Base-by-base conservation (phyloP, 176 grass and related monocot species). In the Carex parvula region DNA sequence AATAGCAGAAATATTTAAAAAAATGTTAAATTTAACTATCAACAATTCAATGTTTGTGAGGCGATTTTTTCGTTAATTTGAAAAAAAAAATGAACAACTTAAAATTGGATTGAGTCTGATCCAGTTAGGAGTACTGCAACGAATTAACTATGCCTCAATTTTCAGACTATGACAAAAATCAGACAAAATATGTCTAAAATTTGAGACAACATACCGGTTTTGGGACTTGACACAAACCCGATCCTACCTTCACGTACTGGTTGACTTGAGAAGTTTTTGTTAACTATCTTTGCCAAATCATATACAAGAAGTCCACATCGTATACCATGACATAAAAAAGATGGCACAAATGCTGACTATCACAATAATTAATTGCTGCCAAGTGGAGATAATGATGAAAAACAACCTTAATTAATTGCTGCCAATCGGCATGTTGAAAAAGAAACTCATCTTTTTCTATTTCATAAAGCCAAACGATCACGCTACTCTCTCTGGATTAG, bases 351-450 rank as follows among this genome's bases (percentile, higher is more conserved):
- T 75, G 71, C 71, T 75, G 21, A 30, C 46, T 29, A 53, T 2
- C 4, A 10, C 44, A 5, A 54, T 29, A 72, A 75, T 54, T 75
- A 75, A 75, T 75, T 21, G 22, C 21, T 7, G 21, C 71, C 70
- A 75, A 82, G 57, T 82, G 80, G 39, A 4, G 20, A 82, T 29
- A 82, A 82, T 53, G 80, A 82, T 65, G 79, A 66, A 5, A 82
- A 82, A 21, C 80, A 21, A 66, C 18, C 80, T 53, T 82, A 50
- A 24, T 65, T 82, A 82, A 66, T 82, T 82, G 15, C 6, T 41
- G 60, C 59, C 80, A 22, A 29, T 82, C 9, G 66, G 39, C 80
- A 82, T 66, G 58, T 63, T 39, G 42, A 24, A 2, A 82, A 64
- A 64, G 37, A 60, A 48, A 82, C 4, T 30, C 9, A 65, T 46